Evolutionary conservation across 176 grass and related monocot genomes (phyloP).

Genomic region (Hsuehochloa calcarea): DNA sequence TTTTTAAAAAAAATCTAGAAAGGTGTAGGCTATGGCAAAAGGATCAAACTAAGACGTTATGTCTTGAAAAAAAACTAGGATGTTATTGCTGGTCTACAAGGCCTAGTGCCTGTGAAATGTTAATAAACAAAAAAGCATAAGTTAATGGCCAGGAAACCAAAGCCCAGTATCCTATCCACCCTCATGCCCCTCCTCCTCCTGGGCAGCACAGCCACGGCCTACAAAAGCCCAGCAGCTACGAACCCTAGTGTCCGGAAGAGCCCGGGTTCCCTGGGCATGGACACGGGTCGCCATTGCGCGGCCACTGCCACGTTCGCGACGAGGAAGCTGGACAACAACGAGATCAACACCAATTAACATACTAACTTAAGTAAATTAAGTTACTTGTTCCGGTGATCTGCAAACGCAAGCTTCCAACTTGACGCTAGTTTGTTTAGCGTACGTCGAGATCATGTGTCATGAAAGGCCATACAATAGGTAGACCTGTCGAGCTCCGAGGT

Average conservation of each 20-base stretch:
- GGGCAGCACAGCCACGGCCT: constrained; percentile 42
- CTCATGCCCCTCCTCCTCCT: constrained; percentile 56
- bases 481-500: too few species aligned
- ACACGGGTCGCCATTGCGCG: constrained; percentile 16
- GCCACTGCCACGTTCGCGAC: too few species aligned
- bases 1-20: not conserved
- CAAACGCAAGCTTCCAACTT: not conserved
- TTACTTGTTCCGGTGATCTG: not conserved
- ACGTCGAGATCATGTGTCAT: too few species aligned
- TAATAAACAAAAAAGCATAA: constrained; percentile 56
- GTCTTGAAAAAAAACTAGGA: too few species aligned
- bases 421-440: not conserved
- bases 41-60: too few species aligned
- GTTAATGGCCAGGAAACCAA: constrained; percentile 59
- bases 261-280: constrained; percentile 29
- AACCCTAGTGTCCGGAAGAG: constrained; percentile 48
- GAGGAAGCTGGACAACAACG: too few species aligned
- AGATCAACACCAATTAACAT: too few species aligned
- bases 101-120: too few species aligned
- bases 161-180: constrained; percentile 46
- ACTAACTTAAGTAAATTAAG: too few species aligned
- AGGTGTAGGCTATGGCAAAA: not conserved
- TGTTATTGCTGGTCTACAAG: too few species aligned
- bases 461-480: too few species aligned
- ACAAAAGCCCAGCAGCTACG: constrained; percentile 36